A percentile compares a stretch with the other conserved stretches of the same genome.
These are phyloP conservation scores for Lentinula novae-zelandiae DNA, from an alignment of 1,284 basidiomycete species.

Conservation along the genomic window DNA sequence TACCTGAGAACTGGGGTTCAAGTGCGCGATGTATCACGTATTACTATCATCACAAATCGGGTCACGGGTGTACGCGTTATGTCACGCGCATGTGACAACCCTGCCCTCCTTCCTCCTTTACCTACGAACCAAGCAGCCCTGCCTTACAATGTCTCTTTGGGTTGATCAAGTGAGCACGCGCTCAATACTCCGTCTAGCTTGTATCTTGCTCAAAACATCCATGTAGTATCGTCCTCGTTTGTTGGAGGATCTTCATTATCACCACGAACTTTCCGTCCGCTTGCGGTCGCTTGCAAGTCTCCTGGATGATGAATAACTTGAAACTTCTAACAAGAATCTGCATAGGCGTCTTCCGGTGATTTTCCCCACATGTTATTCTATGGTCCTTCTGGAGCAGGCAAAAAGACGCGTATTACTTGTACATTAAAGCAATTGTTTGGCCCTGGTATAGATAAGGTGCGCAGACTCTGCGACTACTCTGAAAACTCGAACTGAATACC, in stretches of 20 bases:
- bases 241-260: constrained; percentile 89
- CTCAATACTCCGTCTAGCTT: background rate
- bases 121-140: background rate
- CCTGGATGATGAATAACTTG: background rate
- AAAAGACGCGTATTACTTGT: constrained; percentile 95
- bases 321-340: background rate
- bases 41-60: no score
- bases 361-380: constrained; percentile 99
- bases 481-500: background rate
- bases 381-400: constrained; percentile 95
- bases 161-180: constrained; percentile 65
- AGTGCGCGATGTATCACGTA: no score
- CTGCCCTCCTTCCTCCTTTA: background rate
- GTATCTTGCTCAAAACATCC: constrained; percentile 6
- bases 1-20: no score
- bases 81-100: constrained; percentile 22
- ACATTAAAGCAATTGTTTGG: constrained; percentile 91
- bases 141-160: constrained; percentile 75
- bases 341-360: constrained; percentile 83
- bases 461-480: constrained; percentile 13
- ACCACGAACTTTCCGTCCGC: constrained; percentile 76
- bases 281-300: constrained; percentile 73
- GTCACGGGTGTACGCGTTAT: constrained; percentile 18
- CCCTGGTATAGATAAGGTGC: constrained; percentile 87
- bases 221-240: constrained; percentile 81